Percentiles rank a stretch among this genome's conserved stretches.
phyloP scores from a whole-genome alignment of 257 asterid genomes.

The Fraxinus anomala region DNA sequence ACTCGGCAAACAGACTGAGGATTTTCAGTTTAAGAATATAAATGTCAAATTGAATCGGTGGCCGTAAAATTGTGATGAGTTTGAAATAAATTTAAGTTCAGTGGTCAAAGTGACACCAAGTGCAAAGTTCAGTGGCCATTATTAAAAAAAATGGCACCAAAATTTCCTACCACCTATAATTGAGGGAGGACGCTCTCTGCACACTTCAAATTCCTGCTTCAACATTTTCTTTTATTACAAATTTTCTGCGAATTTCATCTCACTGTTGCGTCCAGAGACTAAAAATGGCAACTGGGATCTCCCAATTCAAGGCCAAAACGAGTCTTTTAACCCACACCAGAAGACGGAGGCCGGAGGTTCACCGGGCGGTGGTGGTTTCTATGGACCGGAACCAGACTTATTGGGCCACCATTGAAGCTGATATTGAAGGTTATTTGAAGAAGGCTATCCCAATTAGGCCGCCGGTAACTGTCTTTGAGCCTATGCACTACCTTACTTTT shows the following conservation, averaged over 20 bases:
- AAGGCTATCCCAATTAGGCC: constrained; percentile 48
- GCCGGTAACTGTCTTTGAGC: constrained; percentile 66
- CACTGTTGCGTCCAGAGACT: not conserved
- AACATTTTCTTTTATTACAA: not conserved
- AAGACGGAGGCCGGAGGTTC: not conserved
- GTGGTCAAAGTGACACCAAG: too few relatives aligned
- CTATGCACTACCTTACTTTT: constrained; percentile 69
- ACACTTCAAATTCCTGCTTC: not conserved
- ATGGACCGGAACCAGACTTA: constrained; percentile 39
- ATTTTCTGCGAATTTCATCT: not conserved
- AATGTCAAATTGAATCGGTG: too few relatives aligned
- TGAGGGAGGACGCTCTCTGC: not conserved
- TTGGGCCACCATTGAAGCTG: constrained; percentile 56
- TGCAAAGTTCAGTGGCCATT: too few relatives aligned
- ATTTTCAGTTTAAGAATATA: too few relatives aligned
- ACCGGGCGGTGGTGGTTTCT: constrained; percentile 15
- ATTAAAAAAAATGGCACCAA: not conserved
- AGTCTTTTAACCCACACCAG: constrained; percentile 14
- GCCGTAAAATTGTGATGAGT: too few relatives aligned
- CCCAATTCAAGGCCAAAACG: constrained; percentile 29
- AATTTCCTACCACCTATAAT: not conserved
- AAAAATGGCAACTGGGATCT: constrained; percentile 33
- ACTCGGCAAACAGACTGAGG: too few relatives aligned
- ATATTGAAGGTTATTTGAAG: constrained; percentile 50
- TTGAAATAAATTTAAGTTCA: too few relatives aligned